phyloP scores from a whole-genome alignment of 495 filamentous ascomycete species.

The Choiromyces venosus region DNA sequence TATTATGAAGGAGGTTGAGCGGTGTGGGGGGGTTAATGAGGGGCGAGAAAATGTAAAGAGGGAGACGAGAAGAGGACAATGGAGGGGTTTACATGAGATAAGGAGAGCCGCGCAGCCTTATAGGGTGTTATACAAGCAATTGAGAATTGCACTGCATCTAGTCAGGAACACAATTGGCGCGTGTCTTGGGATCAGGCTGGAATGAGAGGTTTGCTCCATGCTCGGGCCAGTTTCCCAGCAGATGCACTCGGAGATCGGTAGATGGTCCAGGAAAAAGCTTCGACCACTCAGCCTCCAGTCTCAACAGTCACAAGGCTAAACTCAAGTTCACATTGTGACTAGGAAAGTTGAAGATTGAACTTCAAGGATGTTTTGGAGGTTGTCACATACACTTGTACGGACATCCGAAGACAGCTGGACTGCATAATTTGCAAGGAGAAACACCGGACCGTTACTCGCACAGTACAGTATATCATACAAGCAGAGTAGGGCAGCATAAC shows the following conservation, averaged over 20 bases:
- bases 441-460: background rate
- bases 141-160: background rate
- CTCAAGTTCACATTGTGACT: background rate
- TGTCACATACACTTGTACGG: background rate
- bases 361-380: background rate
- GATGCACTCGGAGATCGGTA: background rate
- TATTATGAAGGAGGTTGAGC: background rate
- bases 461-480: too few species aligned
- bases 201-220: background rate
- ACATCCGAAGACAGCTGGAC: background rate
- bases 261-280: background rate
- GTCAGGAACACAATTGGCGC: background rate
- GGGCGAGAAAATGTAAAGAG: background rate
- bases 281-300: background rate
- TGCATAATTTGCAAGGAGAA: background rate
- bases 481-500: too few species aligned
- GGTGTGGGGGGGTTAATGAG: background rate
- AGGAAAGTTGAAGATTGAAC: slow-evolving; percentile 1
- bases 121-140: background rate
- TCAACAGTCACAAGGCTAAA: background rate
- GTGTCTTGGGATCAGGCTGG: background rate
- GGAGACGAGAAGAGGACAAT: background rate
- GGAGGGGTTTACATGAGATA: background rate
- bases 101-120: background rate
- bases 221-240: background rate